Evolutionary conservation across 2,329 filamentous ascomycete species (phyloP), one percentile per base, ranked within the genome.

Genomic region (Anthostomella pinea): DNA sequence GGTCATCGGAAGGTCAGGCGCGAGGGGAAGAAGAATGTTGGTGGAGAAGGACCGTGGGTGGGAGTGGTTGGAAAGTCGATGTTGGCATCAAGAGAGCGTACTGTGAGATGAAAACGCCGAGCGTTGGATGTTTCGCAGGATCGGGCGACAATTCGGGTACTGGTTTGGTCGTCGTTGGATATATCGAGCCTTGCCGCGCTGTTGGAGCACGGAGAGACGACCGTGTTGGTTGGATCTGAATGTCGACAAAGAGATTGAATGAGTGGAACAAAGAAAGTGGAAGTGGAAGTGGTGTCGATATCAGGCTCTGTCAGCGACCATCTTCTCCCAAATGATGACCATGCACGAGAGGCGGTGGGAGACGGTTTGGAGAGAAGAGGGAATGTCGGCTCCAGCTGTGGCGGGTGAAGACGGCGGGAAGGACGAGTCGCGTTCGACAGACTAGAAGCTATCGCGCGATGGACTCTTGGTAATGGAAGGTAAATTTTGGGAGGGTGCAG

Each of bases 401-500:
- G 15, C 33, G 15, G 19, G 18, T 32, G 28, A 33, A 13, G 21
- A 26, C 28, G 39, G 23, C 35, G 24, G 14, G 20, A 38, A 10
- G 33, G 33, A 41, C 31, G 18, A 39, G 43, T 41, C 43, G n/a
- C n/a, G n/a, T 41, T 45, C 42, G 34, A 27, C 29, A 33, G 33
- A 30, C 38, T 40, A 50, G 45, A 49, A 43, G 45, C 48, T 53
- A 50, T 52, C 51, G 52, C 51, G 52, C 48, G 48, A 48, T 49
- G 45, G 45, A 39, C 48, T 46, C 40, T 34, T 29, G 14, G 15
- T 23, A 32, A 22, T 16, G 14, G 6, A 19, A 30, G 8, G 26
- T 29, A 18, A 29, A 17, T 27, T 27, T 16, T 27, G 13, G 25
- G 13, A 10, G 39, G 41, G 33, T 20, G 26, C 41, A 35, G 43